phyloP scores from a whole-genome alignment of 164 flowering plant species.

The Malania oleifera region DNA sequence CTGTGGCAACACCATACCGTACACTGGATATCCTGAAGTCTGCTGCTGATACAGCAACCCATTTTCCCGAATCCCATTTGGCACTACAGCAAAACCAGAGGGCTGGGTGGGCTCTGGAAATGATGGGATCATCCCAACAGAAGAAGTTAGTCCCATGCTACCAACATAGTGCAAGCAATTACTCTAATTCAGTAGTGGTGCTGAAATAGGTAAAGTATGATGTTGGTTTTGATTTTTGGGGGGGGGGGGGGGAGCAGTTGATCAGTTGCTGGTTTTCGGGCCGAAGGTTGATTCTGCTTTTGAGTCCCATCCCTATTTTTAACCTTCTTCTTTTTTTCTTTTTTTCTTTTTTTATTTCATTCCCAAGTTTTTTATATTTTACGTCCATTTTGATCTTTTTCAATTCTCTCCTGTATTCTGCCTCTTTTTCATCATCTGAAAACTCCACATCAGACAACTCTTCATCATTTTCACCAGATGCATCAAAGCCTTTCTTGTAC shows the following conservation, averaged over 20 bases:
- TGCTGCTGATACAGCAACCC: conserved; percentile 39
- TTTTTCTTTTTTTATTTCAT: too few relatives aligned
- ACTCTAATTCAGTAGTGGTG: conserved; percentile 18
- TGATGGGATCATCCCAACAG: conserved; percentile 19
- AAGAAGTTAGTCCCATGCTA: conserved; percentile 15
- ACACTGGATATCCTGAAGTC: conserved; percentile 24
- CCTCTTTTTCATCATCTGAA: conserved; percentile 98
- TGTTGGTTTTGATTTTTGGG: conserved; percentile 18
- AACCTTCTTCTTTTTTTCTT: conserved; percentile 37
- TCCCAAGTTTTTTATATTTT: conserved; percentile 35
- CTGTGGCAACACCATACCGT: conserved; percentile 35
- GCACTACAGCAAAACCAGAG: conserved; percentile 5
- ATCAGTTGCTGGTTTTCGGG: conserved; percentile 8
- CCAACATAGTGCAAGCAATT: conserved; percentile 11
- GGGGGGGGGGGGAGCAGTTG: conserved; percentile 11
- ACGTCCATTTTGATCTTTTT: conserved; percentile 53
- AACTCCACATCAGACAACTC: conserved; percentile 81
- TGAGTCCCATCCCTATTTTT: conserved; percentile 25
- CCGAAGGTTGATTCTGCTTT: conserved; percentile 21
- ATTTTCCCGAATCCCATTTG: conserved; percentile 33
- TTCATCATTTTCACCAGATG: conserved; percentile 90
- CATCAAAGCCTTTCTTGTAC: conserved; percentile 91
- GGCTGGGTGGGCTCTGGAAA: conserved; percentile 20
- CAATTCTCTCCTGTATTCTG: conserved; percentile 60
- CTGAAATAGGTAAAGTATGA: conserved; percentile 12